phyloP scores from a whole-genome alignment of 176 grass and related monocot species.

The Cenchrus fungigraminus region DNA sequence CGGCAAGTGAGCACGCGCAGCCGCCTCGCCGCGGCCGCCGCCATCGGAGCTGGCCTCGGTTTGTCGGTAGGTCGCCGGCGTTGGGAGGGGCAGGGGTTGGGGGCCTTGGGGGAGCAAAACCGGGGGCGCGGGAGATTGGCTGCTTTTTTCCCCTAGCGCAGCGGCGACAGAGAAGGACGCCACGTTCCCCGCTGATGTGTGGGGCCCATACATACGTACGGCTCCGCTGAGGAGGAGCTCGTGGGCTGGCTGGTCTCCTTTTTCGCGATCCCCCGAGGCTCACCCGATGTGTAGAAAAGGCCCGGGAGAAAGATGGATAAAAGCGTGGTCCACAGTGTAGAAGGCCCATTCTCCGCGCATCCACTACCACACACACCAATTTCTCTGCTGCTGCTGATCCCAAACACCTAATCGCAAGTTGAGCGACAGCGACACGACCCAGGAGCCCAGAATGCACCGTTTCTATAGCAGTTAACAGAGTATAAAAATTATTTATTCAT shows the following conservation, averaged over 20 bases:
- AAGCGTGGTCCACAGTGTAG: too few species aligned
- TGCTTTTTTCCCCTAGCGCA: conserved; percentile 28
- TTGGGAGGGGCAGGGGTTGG: not conserved
- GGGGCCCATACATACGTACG: not conserved
- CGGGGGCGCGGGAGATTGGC: conserved; percentile 15
- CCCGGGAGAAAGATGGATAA: not conserved
- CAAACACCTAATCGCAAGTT: too few species aligned
- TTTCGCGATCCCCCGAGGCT: not conserved
- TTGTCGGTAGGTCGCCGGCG: not conserved
- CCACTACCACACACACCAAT: too few species aligned
- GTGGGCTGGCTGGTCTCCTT: conserved; percentile 6
- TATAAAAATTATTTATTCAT: too few species aligned
- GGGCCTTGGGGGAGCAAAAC: not conserved
- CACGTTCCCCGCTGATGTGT: not conserved
- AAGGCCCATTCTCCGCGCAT: too few species aligned
- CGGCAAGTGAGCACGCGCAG: not conserved
- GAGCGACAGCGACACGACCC: too few species aligned
- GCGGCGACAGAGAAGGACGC: not conserved
- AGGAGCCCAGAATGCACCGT: too few species aligned
- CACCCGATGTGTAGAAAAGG: too few species aligned
- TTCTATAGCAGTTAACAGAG: too few species aligned
- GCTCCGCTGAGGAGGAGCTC: not conserved
- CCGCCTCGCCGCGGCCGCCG: not conserved
- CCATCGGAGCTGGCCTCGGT: not conserved
- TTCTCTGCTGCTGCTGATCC: too few species aligned